Percentiles rank a stretch among this genome's conserved stretches.
Evolutionary conservation across 202 grass and related monocot species (phyloP).

Genomic region (Schoenoplectus tabernaemontani): DNA sequence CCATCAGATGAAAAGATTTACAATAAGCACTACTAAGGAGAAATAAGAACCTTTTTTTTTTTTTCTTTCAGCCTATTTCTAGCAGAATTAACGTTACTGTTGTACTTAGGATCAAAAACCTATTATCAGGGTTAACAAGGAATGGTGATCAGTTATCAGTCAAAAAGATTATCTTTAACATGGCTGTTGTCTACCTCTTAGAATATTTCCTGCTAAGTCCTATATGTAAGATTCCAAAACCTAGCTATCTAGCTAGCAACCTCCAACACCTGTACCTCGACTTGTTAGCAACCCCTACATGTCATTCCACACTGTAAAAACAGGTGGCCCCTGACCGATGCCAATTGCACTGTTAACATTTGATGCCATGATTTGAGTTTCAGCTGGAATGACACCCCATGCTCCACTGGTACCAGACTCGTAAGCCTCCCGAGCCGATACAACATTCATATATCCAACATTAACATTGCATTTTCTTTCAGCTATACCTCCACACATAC

Average conservation of each 20-base stretch:
- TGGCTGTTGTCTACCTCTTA: constrained; percentile 32
- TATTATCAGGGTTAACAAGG: constrained; percentile 13
- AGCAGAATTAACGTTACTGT: not conserved
- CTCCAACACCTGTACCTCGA: not conserved
- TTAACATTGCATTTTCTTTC: constrained; percentile 49
- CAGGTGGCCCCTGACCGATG: constrained; percentile 34
- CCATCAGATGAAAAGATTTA: not conserved
- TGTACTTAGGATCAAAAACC: not conserved
- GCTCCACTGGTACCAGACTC: constrained; percentile 25
- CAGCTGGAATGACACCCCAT: constrained; percentile 14
- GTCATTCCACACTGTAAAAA: constrained; percentile 86
- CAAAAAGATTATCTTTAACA: not conserved
- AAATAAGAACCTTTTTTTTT: not conserved
- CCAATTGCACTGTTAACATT: constrained; percentile 46
- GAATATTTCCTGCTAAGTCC: constrained; percentile 31
- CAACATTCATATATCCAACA: constrained; percentile 46
- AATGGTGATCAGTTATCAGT: constrained; percentile 13
- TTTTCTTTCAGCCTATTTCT: not conserved
- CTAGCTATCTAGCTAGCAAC: not conserved
- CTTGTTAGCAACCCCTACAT: constrained; percentile 26
- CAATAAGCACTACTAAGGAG: not conserved
- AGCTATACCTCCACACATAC: constrained; percentile 25
- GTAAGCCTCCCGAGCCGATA: constrained; percentile 35
- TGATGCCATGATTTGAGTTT: constrained; percentile 15
- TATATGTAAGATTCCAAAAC: constrained; percentile 36